These are phyloP conservation scores for Pleurotus eryngii DNA, from an alignment of 768 basidiomycete species.

Conservation along the genomic window DNA sequence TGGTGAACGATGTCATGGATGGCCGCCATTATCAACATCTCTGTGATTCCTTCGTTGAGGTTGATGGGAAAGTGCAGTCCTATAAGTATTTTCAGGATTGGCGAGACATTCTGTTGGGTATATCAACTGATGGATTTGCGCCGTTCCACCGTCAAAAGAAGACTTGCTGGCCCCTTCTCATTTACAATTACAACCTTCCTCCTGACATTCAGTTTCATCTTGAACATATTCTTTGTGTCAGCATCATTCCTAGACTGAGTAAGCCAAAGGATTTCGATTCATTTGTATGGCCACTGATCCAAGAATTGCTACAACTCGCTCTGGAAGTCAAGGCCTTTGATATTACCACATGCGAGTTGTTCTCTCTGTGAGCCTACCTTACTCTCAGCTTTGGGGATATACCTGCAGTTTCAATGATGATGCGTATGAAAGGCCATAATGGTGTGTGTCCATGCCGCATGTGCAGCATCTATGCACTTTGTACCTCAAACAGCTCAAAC, in stretches of 20 bases:
- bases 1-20: conserved; percentile 33
- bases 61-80: conserved; percentile 18
- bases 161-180: too few species aligned
- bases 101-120: conserved; percentile 35
- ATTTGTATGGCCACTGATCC: conserved; percentile 31
- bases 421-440: conserved; percentile 8
- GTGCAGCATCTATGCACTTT: conserved; percentile 24
- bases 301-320: conserved; percentile 30
- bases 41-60: conserved; percentile 12
- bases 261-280: conserved; percentile 31
- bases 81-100: conserved; percentile 29
- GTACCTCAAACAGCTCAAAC: conserved; percentile 2
- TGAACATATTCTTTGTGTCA: too few species aligned
- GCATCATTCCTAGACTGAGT: too few species aligned
- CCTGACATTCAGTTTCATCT: too few species aligned
- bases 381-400: conserved; percentile 5
- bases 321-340: conserved; percentile 28
- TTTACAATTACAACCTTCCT: too few species aligned
- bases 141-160: conserved; percentile 21
- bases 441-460: conserved; percentile 20
- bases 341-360: conserved; percentile 12
- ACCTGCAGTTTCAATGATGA: conserved; percentile 7
- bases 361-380: conserved; percentile 11
- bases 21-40: conserved; percentile 23
- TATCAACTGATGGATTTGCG: conserved; percentile 35